phyloP scores from a whole-genome alignment of 306 rosid genomes.

The Fragaria ananassa region DNA sequence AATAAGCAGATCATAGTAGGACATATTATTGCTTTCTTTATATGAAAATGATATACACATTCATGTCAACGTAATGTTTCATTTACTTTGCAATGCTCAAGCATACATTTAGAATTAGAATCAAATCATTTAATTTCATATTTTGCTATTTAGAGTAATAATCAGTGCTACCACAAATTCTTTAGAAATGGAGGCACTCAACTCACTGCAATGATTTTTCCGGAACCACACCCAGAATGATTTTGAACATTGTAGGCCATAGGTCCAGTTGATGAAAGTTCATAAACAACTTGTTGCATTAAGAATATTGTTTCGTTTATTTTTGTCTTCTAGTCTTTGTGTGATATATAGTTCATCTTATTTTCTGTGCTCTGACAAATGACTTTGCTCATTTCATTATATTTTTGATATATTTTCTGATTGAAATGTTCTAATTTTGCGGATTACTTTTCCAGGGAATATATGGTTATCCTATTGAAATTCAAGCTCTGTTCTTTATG shows the following conservation, averaged over 20 bases:
- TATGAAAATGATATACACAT: neutral
- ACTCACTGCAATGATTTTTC: neutral
- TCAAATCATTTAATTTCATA: neutral
- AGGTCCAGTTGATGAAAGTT: neutral
- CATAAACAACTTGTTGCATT: neutral
- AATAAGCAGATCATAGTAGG: neutral
- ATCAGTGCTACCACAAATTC: neutral
- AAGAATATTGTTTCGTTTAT: neutral
- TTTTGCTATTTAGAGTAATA: no score
- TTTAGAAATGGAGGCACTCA: no score
- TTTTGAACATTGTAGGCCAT: neutral
- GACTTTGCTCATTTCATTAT: neutral
- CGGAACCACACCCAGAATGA: neutral
- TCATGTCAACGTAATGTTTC: neutral
- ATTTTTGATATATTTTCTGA: neutral
- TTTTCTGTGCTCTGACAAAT: neutral
- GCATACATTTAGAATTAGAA: neutral
- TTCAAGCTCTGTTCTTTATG: conserved; percentile 94
- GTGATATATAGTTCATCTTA: neutral
- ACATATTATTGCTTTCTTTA: neutral
- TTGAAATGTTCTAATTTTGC: neutral
- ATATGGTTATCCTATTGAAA: conserved; percentile 91
- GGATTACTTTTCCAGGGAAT: conserved; percentile 54
- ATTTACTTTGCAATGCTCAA: neutral
- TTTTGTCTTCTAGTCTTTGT: neutral